Conservation (phyloP, 306 rosid species). For the Lagenaria siceraria region DNA sequence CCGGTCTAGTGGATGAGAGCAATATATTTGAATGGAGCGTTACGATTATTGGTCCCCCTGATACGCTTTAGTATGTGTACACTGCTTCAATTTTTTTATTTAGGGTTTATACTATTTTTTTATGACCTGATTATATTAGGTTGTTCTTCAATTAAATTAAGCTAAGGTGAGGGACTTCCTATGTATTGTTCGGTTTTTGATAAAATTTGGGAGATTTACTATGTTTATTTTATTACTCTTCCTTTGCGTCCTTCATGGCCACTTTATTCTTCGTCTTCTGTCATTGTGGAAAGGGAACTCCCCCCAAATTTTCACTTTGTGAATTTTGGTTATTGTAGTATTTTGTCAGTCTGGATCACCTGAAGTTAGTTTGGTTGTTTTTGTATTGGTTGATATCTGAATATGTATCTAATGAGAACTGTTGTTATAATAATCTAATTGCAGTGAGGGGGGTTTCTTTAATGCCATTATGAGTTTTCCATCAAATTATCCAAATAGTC, state of each 20-base stretch:
- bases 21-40: slow-evolving; percentile 99
- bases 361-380: neutral
- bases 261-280: neutral
- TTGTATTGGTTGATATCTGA: neutral
- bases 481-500: slow-evolving; percentile 86
- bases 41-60: slow-evolving; percentile 95
- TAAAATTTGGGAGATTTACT: too few relatives aligned
- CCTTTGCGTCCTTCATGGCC: neutral
- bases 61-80: slow-evolving; percentile 75
- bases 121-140: neutral
- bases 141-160: neutral
- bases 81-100: neutral
- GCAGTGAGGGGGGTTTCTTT: slow-evolving; percentile 93
- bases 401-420: neutral
- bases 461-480: slow-evolving; percentile 96
- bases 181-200: neutral
- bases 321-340: neutral
- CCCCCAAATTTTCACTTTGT: neutral
- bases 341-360: neutral
- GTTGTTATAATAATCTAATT: slow-evolving; percentile 16
- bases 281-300: neutral
- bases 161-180: neutral
- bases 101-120: neutral
- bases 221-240: neutral
- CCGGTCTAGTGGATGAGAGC: slow-evolving; percentile 82